These are phyloP conservation scores for Suillus subluteus DNA, from an alignment of 768 basidiomycete genomes.

Conservation along the genomic window DNA sequence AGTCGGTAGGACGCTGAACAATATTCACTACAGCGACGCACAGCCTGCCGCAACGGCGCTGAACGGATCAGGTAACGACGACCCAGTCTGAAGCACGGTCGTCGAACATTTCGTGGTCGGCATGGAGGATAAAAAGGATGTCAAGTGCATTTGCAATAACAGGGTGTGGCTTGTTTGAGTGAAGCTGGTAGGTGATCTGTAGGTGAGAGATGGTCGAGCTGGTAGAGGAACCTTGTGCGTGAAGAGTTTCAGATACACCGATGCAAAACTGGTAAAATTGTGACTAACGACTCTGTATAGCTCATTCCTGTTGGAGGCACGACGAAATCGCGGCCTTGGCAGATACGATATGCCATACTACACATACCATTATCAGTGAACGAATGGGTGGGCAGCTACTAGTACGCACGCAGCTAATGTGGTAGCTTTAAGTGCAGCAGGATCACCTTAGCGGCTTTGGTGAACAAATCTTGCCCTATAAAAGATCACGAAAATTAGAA, in stretches of 20 bases:
- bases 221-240: constrained; percentile 74
- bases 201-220: constrained; percentile 75
- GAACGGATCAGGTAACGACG: constrained; percentile 90
- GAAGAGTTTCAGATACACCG: constrained; percentile 6
- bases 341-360: constrained; percentile 92
- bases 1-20: background rate
- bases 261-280: background rate
- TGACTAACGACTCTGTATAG: constrained; percentile 75
- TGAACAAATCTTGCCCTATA: constrained; percentile 78
- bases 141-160: constrained; percentile 88
- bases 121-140: constrained; percentile 84
- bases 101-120: constrained; percentile 88
- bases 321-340: constrained; percentile 89
- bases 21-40: constrained; percentile 86
- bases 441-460: constrained; percentile 65
- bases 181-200: constrained; percentile 37
- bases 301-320: constrained; percentile 80
- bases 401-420: constrained; percentile 78
- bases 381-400: background rate
- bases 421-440: constrained; percentile 77
- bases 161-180: constrained; percentile 72
- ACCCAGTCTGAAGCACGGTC: constrained; percentile 85
- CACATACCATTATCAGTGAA: constrained; percentile 4
- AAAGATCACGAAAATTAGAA: background rate
- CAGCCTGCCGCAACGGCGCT: constrained; percentile 88